Percentiles rank a stretch among this genome's conserved stretches.
phyloP scores from a whole-genome alignment of 768 basidiomycete genomes.

The Boletellus ananiceps region DNA sequence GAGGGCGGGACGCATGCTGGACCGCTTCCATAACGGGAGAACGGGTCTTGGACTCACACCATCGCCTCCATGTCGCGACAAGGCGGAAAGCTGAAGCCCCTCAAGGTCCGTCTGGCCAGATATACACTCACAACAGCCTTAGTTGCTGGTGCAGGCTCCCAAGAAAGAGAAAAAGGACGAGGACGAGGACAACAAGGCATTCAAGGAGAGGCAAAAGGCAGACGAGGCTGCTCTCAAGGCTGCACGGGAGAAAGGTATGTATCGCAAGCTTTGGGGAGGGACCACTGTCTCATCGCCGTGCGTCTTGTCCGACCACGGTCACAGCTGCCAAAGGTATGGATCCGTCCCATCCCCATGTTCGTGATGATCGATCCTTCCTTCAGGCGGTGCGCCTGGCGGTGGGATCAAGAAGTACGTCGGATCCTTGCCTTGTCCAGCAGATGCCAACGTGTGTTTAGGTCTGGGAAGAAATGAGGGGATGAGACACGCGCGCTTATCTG shows the following conservation, averaged over 20 bases:
- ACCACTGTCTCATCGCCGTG: background rate
- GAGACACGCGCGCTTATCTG: background rate
- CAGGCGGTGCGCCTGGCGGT: conserved; percentile 64
- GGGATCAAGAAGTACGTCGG: conserved; percentile 83
- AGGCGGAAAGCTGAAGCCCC: conserved; percentile 83
- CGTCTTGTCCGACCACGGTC: conserved; percentile 3
- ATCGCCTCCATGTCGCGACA: conserved; percentile 45
- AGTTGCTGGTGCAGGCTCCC: conserved; percentile 50
- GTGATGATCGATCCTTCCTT: background rate
- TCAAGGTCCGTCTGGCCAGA: conserved; percentile 52
- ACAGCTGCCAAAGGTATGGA: conserved; percentile 30
- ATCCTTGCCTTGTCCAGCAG: conserved; percentile 3
- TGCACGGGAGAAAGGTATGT: conserved; percentile 66
- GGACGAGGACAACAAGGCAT: conserved; percentile 64
- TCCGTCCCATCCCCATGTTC: conserved; percentile 1
- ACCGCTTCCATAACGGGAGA: background rate
- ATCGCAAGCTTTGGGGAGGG: background rate
- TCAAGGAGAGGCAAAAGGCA: conserved; percentile 73
- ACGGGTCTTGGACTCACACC: background rate
- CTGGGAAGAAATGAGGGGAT: conserved; percentile 59
- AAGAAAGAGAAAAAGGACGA: conserved; percentile 79
- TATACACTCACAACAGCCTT: background rate
- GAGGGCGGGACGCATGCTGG: background rate
- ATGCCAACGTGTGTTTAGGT: conserved; percentile 37
- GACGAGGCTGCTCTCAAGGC: conserved; percentile 71